Conservation (phyloP, 2,329 filamentous ascomycete species). For the Colletotrichum sp. region DNA sequence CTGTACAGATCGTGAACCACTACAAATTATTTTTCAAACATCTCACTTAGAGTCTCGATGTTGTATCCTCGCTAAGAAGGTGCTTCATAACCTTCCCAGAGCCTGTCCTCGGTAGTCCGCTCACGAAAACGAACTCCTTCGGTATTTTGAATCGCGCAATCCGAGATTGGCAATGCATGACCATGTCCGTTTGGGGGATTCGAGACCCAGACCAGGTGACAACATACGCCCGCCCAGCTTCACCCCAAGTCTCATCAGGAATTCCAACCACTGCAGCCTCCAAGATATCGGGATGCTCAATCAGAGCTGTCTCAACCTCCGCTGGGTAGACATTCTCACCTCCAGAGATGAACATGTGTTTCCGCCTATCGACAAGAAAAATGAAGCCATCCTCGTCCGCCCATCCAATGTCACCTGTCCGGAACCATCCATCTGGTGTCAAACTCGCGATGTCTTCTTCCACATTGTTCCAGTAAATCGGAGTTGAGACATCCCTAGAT, state of each 20-base stretch:
- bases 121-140: constrained; percentile 1
- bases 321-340: constrained; percentile 18
- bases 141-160: constrained; percentile 11
- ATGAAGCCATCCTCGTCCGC: constrained; percentile 5
- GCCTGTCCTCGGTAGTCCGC: neutral
- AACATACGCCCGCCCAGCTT: constrained; percentile 11
- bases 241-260: constrained; percentile 6
- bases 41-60: neutral
- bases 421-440: constrained; percentile 16
- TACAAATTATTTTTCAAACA: neutral
- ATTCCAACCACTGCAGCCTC: constrained; percentile 6
- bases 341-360: constrained; percentile 18
- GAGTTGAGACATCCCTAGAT: neutral
- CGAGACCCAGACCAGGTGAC: neutral
- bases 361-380: constrained; percentile 6
- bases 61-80: neutral
- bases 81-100: constrained; percentile 13
- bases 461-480: constrained; percentile 9
- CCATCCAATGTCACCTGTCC: constrained; percentile 17
- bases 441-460: constrained; percentile 5
- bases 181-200: neutral
- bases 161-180: neutral
- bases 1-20: neutral
- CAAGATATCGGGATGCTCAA: neutral
- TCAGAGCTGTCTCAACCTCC: constrained; percentile 2